Percentiles rank a stretch among this genome's conserved stretches.
These are phyloP conservation scores for Dothideomycetes sp. DNA, from an alignment of 2,329 filamentous ascomycete species.

Conservation along the genomic window DNA sequence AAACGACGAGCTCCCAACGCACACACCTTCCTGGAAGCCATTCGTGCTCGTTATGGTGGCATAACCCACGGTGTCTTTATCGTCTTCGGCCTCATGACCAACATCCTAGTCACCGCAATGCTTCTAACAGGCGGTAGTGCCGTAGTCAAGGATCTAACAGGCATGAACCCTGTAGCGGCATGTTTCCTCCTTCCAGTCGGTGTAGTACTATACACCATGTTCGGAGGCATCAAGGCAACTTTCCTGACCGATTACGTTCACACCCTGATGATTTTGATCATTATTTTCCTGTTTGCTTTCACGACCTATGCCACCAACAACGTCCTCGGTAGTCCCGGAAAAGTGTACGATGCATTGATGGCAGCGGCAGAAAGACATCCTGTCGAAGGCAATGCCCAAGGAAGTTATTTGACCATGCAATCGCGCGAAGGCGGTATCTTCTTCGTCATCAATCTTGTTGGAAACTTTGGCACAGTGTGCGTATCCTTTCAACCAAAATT, in stretches of 20 bases:
- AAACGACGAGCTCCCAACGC: conserved; percentile 83
- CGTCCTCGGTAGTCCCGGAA: conserved; percentile 62
- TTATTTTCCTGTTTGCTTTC: conserved; percentile 78
- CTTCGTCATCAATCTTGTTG: conserved; percentile 73
- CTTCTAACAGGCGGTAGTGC: conserved; percentile 74
- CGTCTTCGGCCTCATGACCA: conserved; percentile 69
- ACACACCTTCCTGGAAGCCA: conserved; percentile 67
- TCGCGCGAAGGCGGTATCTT: conserved; percentile 75
- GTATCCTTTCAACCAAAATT: too few species aligned
- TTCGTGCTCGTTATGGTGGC: conserved; percentile 69
- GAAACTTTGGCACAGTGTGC: conserved; percentile 67
- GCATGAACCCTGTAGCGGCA: conserved; percentile 68
- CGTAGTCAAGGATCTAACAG: conserved; percentile 62
- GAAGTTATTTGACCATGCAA: conserved; percentile 80
- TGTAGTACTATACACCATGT: conserved; percentile 69
- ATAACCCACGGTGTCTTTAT: conserved; percentile 69
- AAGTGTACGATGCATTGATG: conserved; percentile 69
- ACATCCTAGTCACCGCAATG: conserved; percentile 79
- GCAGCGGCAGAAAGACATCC: conserved; percentile 61
- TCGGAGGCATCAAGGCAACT: conserved; percentile 73
- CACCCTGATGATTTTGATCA: conserved; percentile 73
- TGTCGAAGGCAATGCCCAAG: conserved; percentile 67
- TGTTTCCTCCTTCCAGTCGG: conserved; percentile 76
- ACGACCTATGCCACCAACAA: conserved; percentile 69
- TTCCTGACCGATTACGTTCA: conserved; percentile 82